Evolutionary conservation across 306 rosid species (phyloP).

Genomic region (Glycine soja): DNA sequence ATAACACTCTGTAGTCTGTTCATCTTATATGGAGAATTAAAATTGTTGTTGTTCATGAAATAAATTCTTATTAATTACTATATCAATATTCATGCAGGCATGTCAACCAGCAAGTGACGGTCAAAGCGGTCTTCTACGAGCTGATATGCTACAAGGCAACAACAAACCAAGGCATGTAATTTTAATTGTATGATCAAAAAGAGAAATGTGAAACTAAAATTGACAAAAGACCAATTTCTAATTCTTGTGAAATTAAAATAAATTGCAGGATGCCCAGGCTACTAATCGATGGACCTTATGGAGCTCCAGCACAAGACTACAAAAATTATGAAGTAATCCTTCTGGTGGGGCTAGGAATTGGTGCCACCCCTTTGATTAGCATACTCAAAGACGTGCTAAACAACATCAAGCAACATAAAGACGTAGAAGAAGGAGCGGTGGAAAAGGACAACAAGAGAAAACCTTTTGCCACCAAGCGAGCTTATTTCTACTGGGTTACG

Average conservation of each 20-base stretch:
- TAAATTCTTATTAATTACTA: conserved; percentile 21
- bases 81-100: conserved; percentile 53
- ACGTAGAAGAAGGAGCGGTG: conserved; percentile 51
- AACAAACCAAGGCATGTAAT: conserved; percentile 60
- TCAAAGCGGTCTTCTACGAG: conserved; percentile 81
- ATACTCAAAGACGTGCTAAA: conserved; percentile 83
- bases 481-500: conserved; percentile 94
- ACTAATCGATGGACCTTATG: conserved; percentile 84
- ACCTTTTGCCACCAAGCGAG: conserved; percentile 70
- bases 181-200: not conserved
- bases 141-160: conserved; percentile 63
- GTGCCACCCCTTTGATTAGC: conserved; percentile 90
- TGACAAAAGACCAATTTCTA: not conserved
- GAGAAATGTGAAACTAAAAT: not conserved
- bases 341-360: conserved; percentile 87
- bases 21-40: not conserved
- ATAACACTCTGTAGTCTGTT: not conserved
- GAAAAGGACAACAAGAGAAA: conserved; percentile 55
- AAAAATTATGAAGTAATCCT: conserved; percentile 83
- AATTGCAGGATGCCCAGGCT: conserved; percentile 77
- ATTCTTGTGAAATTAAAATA: not conserved
- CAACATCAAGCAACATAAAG: conserved; percentile 72
- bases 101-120: conserved; percentile 76
- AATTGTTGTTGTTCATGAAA: conserved; percentile 2
- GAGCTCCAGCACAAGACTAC: conserved; percentile 96